Evolutionary conservation across 2,329 filamentous ascomycete species (phyloP), one percentile per base, ranked within the genome.

Genomic region (Cryphonectria radicalis): DNA sequence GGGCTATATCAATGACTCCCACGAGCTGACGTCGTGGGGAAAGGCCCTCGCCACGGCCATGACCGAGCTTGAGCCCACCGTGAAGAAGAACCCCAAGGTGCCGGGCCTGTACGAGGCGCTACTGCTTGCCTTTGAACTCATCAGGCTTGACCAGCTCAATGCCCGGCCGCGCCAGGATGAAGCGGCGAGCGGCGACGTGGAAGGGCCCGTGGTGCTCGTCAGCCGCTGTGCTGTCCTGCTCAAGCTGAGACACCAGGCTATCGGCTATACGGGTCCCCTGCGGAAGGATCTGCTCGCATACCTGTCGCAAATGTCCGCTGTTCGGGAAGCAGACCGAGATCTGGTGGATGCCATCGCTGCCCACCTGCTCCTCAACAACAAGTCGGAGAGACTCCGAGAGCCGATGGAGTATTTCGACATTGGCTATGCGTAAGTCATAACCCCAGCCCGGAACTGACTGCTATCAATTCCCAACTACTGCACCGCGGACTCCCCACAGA

Each of bases 251-350:
- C 96, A 99, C 79, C 89, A 93, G 76, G 87, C 88, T 4, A 95
- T 95, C 76, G 96, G 96, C 42, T 99, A 98, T 81, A 98, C 95
- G 1, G 96, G 96, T 0, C 95, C 96, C 1, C 87, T 99, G 1
- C 97, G 94, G 84, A 92, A 96, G 80, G 94, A 95, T 75, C 86
- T 98, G 67, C 86, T 99, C 59, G 91, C 90, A 37, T 99, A 95
- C 84, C 92, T 94, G 73, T 95, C 94, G 1, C 86, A 98, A 71
- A 90, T 94, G 57, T 91, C 91, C 2, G 90, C 93, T 57, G 91
- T 98, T 35, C 92, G 95, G 55, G 89, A 92, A 74, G 90, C 91
- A 46, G 86, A 97, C 74, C 90, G 96, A 64, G 94, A 97, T 79
- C 83, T 98, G 50, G 84, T 96, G 19, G 96, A 99, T 81, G 92